Conservation (phyloP, 495 filamentous ascomycete species). For the Letharia lupina region DNA sequence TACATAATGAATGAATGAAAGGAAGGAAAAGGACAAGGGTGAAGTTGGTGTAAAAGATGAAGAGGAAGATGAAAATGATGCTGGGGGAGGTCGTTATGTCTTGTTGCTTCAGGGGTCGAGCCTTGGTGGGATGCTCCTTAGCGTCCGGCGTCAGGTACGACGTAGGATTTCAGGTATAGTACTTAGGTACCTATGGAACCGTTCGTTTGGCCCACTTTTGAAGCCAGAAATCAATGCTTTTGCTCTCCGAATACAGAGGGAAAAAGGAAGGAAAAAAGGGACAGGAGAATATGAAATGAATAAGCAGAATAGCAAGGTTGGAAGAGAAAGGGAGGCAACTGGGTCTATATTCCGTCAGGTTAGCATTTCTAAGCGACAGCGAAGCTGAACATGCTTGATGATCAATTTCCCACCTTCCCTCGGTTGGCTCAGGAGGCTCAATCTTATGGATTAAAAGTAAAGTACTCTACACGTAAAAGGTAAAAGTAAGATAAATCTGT, state of each 20-base stretch:
- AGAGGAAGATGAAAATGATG: slow-evolving; percentile 7
- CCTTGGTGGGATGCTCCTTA: neutral
- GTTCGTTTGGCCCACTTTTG: too few relatives aligned
- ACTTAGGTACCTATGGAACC: neutral
- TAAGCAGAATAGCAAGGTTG: too few relatives aligned
- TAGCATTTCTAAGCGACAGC: too few relatives aligned
- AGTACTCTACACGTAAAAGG: too few relatives aligned
- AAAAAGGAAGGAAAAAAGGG: neutral
- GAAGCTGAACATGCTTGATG: too few relatives aligned
- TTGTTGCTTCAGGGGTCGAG: slow-evolving; percentile 1
- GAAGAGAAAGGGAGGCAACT: neutral
- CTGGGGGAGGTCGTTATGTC: slow-evolving; percentile 19
- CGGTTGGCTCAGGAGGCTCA: neutral
- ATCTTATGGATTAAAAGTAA: neutral
- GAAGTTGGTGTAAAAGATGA: neutral
- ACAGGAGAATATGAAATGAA: neutral
- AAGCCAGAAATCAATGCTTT: too few relatives aligned
- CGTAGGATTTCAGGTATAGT: neutral
- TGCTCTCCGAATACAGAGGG: neutral
- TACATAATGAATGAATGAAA: slow-evolving; percentile 24
- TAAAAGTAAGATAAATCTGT: too few relatives aligned
- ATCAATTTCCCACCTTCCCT: too few relatives aligned
- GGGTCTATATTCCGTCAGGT: neutral
- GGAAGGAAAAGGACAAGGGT: slow-evolving; percentile 9
- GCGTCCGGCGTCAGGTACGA: slow-evolving; percentile 5